Evolutionary conservation across 768 basidiomycete species (phyloP), one percentile per base, ranked within the genome.

Genomic region (Mycena haematopus): DNA sequence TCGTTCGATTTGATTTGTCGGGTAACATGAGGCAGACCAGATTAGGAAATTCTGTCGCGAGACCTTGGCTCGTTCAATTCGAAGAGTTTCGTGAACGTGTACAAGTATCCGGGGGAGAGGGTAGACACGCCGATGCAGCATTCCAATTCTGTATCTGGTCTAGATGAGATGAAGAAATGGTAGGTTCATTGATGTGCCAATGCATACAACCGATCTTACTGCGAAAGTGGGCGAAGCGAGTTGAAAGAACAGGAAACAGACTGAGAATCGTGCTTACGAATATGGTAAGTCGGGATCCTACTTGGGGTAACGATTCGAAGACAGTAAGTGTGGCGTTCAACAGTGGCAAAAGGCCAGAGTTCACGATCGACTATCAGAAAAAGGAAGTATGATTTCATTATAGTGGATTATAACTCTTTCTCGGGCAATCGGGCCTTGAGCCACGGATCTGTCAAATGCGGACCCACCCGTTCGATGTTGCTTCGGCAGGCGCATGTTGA

Each of bases 71-170:
- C 76, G 69, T 74, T 75, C 68, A 75, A 74, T 68, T 66, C 72
- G 77, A 76, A 75, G 78, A 74, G 76, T 73, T 75, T 74, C 66
- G 69, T 76, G 79, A 86, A 87, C 86, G 84, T 87, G 86, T 82
- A 83, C 76, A 78, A 77, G 82, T 79, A 80, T 82, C 86, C 85
- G 83, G 86, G 78, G 83, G 80, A 84, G 79, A 84, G 83, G 81
- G 79, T 83, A 47, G 59, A 25, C 88, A 86, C 86, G 89, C 79
- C 79, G 77, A 77, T 83, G 79, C 84, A 87, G 80, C 86, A 85
- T 84, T 73, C 73, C 76, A 82, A 76, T 79, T 11, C 63, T 83
- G 79, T 78, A 82, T 79, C 77, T 78, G 84, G 83, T 73, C 81
- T 78, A 83, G 82, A 80, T 79, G 81, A 74, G 73, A 74, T 78